Percentiles rank a stretch among this genome's conserved stretches.
Evolutionary conservation across 2,329 filamentous ascomycete genomes (phyloP).

Genomic region (Metarhizium brunneum): DNA sequence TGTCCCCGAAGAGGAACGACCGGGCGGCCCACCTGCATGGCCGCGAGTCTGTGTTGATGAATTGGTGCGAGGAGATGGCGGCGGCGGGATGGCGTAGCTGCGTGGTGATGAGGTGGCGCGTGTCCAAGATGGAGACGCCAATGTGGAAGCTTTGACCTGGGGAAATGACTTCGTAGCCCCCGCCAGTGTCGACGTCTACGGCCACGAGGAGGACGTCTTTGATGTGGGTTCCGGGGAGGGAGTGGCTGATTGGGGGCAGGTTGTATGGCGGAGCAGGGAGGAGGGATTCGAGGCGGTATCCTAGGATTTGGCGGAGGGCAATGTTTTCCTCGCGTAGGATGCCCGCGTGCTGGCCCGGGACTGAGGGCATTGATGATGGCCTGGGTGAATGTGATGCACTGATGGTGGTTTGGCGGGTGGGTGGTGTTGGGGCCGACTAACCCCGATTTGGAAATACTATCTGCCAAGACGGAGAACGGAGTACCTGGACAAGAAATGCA

Average conservation of each 20-base stretch:
- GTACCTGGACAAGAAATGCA: too few species aligned
- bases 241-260: neutral
- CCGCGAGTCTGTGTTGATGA: constrained; percentile 5
- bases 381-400: too few species aligned
- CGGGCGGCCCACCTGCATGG: constrained; percentile 6
- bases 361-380: constrained; percentile 1
- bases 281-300: constrained; percentile 7
- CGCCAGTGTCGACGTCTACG: constrained; percentile 9
- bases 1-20: constrained; percentile 8
- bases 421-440: too few species aligned
- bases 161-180: constrained; percentile 7
- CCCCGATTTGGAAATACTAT: too few species aligned
- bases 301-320: constrained; percentile 10
- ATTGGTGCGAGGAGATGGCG: constrained; percentile 10
- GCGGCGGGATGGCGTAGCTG: neutral
- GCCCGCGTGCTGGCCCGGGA: neutral
- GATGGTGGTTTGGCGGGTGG: too few species aligned
- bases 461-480: too few species aligned
- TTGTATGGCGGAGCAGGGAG: neutral
- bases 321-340: constrained; percentile 13
- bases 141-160: constrained; percentile 9
- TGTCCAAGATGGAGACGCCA: constrained; percentile 11
- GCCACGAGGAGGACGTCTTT: constrained; percentile 8
- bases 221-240: constrained; percentile 6
- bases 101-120: constrained; percentile 3